Base-by-base conservation (phyloP, 768 basidiomycete genomes). In the Leccinum imitatum region DNA sequence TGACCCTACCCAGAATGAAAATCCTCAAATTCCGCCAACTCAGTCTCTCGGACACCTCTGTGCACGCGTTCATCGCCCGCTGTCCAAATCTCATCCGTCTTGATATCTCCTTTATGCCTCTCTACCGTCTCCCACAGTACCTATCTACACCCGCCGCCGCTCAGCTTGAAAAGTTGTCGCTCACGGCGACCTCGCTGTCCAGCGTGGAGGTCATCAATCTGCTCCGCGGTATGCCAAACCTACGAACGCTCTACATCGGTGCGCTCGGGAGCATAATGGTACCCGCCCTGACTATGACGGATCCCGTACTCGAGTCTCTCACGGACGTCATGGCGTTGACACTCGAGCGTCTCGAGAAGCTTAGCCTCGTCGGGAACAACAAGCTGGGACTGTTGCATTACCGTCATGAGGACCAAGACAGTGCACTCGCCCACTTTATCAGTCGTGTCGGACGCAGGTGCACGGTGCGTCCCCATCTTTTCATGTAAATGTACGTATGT, bases 341-440 rank as follows among this genome's bases (percentile, higher is more conserved):
- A 0, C 78, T 73, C 60, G 46, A 62, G 11, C 60, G 68, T 23
- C 72, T 90, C 25, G 82, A 85, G 56, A 79, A 75, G 59, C 58
- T 90, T 53, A 89, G 73, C 66, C 74, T 90, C 8, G 87, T 86
- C 7, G 84, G 84, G 7, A 90, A 90, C 65, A 76, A 77, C 6
- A 87, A 86, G 59, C 68, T 90, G 17, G 84, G 84, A 7, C 54
- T 74, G n/a, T 66, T 69, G 0, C 68, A 70, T 50, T 50, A 44
- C 31, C 35, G 35, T 37, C 2, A 37, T 37, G 14, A 37, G 11
- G 65, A 59, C 30, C 66, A 63, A 52, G 67, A 73, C 8, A 65
- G 74, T 3, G 31, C 82, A 1, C 66, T 89, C 5, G 64, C 72
- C 2, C 67, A 77, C 23, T 81, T 89, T 60, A 65, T 90, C 30